Evolutionary conservation across 2,329 filamentous ascomycete genomes (phyloP), one percentile per base, ranked within the genome.

Genomic region (Teratosphaeria viscida): DNA sequence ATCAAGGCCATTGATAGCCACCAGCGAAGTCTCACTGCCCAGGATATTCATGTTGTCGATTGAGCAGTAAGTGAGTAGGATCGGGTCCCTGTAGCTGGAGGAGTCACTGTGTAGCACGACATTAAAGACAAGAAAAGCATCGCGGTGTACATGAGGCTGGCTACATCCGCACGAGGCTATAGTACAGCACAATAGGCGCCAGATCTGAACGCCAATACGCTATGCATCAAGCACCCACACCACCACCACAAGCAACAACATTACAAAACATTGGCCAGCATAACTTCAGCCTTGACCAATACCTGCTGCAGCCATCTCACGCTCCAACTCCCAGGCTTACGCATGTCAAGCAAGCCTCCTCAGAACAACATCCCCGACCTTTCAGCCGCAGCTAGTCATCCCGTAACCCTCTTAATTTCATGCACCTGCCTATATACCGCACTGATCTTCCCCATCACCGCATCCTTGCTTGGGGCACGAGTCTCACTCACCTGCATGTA

Each of bases 401-500:
- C 61, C 32, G 57, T 49, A 47, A 59, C 19, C 54, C 60, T 64
- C 57, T 58, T 62, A 34, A 68, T 61, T 34, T 69, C 66, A 11
- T 19, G 57, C 19, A 73, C 71, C 61, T 68, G 64, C 54, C 65
- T 63, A 54, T 66, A 67, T 37, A 73, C 63, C 26, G 58, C 57
- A 53, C 64, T 64, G 56, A 74, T 66, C 60, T 63, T 67, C 57
- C 65, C 65, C 57, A 82, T 60, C 19, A 65, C 73, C 10, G 76
- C 77, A 64, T 81, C 79, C 52, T 77, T 75, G 5, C 34, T 55
- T 5, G 53, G 53, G 1, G 80, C 79, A 47, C 77, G 75, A 52
- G 69, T 76, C 70, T 83, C 77, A 3, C 81, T 80, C 57, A 84
- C 76, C 27, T 75, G 70, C 76, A 84, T 82, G 70, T 84, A 85